Evolutionary conservation across 805 yeast species (phyloP), one percentile per base, ranked within the genome.

Genomic region (Saccharomycopsis fodiens): DNA sequence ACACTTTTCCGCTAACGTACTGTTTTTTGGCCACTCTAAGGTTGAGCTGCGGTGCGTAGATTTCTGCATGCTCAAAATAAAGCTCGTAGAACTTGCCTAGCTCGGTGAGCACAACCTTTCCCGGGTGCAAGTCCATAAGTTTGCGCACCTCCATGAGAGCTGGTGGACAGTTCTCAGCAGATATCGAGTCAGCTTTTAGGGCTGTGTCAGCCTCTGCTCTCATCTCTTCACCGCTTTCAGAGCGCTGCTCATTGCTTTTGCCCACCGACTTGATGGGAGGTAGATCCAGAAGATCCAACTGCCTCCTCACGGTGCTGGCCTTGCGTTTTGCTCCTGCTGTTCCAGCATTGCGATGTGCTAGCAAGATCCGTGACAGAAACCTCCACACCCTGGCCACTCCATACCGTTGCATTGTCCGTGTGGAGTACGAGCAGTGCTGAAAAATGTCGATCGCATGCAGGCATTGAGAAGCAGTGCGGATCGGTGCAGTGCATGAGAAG

Each of bases 71-170:
- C 44, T 89, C 89, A 57, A 85, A 87, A 58, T 93, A 93, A 3
- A 91, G 65, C 63, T 86, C 96, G 55, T 84, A 86, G 61, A 86
- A 86, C 19, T 88, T 76, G 1, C 96, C 97, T 31, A 88, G 89
- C 55, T 87, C 94, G 1, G 88, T 79, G 32, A 82, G 57, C 0
- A 85, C 79, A 0, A 83, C 79, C 50, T 79, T 71, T 3, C 66
- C 74, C 7, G 72, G 69, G 53, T 74, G 64, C 39, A 59, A 54
- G 39, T 69, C 67, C 72, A 75, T 76, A 13, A 66, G 54, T 3
- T 61, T 62, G 31, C 70, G 54, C 2, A 69, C 41, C 29, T 53
- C 46, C 23, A 23, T 27, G 4, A 50, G 21, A n/a, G 53, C 44
- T 4, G 53, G 53, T 5, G 53, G 51, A 19, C 31, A 38, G 34